phyloP scores from a whole-genome alignment of 768 basidiomycete species.

The Termitomyces sp. region DNA sequence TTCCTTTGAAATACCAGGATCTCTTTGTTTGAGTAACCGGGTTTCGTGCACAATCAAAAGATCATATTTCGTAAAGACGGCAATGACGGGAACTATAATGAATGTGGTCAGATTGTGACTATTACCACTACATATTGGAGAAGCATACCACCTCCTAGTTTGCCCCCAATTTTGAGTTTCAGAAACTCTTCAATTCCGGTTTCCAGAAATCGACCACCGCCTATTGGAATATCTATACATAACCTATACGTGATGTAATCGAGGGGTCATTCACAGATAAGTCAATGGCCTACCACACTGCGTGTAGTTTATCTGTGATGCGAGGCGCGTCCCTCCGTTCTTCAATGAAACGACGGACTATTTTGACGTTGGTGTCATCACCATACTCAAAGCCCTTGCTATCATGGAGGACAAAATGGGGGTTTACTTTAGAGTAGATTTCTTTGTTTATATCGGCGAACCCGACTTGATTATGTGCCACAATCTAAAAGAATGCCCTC shows the following conservation, averaged over 20 bases:
- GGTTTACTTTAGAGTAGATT: conserved; percentile 23
- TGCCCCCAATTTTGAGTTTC: conserved; percentile 9
- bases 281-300: conserved; percentile 22
- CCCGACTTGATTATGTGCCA: conserved; percentile 20
- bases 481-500: conserved; percentile 11
- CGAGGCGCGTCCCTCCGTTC: conserved; percentile 14
- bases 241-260: conserved; percentile 18
- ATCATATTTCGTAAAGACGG: conserved; percentile 34
- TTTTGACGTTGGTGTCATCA: conserved; percentile 21
- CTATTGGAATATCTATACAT: conserved; percentile 26
- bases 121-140: background rate
- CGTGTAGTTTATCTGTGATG: conserved; percentile 26
- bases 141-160: conserved; percentile 16
- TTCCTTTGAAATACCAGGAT: conserved; percentile 1
- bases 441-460: conserved; percentile 25
- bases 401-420: conserved; percentile 28
- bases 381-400: conserved; percentile 28
- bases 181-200: conserved; percentile 25
- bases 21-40: conserved; percentile 4
- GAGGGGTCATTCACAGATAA: background rate
- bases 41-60: conserved; percentile 13
- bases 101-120: background rate
- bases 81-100: conserved; percentile 27
- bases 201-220: conserved; percentile 23
- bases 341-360: conserved; percentile 23